Percentiles rank a stretch among this genome's conserved stretches.
These are phyloP conservation scores for Chrysanthemum seticuspe DNA, from an alignment of 129 eudicot genomes.

Conservation along the genomic window DNA sequence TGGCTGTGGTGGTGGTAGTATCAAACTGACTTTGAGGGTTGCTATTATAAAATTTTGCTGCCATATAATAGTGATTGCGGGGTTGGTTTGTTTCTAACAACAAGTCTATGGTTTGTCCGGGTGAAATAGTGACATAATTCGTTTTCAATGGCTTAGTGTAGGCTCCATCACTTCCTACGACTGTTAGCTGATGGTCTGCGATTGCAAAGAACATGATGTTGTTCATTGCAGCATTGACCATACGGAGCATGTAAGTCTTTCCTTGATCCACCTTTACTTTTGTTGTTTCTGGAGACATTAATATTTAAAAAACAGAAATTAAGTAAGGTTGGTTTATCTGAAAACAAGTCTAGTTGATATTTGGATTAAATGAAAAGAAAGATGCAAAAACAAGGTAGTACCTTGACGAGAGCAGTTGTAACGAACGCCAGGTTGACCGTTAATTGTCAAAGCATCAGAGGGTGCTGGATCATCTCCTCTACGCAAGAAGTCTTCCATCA, in stretches of 20 bases:
- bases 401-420: constrained; percentile 48
- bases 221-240: constrained; percentile 74
- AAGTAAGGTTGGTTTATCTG: neutral
- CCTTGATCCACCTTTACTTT: constrained; percentile 46
- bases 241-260: constrained; percentile 62
- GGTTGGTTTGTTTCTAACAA: constrained; percentile 54
- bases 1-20: constrained; percentile 48
- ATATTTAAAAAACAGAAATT: neutral
- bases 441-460: constrained; percentile 54
- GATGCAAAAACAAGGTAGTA: neutral
- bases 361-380: neutral
- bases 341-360: neutral
- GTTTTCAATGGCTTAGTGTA: constrained; percentile 30
- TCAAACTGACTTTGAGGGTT: constrained; percentile 13
- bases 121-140: constrained; percentile 28
- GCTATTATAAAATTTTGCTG: constrained; percentile 35
- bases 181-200: constrained; percentile 43
- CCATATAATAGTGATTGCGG: constrained; percentile 51
- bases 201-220: constrained; percentile 44
- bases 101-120: constrained; percentile 66
- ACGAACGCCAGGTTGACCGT: constrained; percentile 60
- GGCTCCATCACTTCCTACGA: constrained; percentile 63
- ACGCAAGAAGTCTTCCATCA: constrained; percentile 38
- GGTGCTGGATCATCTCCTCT: constrained; percentile 44
- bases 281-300: constrained; percentile 38